A percentile compares a stretch with the other conserved stretches of the same genome.
These are phyloP conservation scores for Aschersonia sp. DNA, from an alignment of 2,329 filamentous ascomycete genomes.

Conservation along the genomic window DNA sequence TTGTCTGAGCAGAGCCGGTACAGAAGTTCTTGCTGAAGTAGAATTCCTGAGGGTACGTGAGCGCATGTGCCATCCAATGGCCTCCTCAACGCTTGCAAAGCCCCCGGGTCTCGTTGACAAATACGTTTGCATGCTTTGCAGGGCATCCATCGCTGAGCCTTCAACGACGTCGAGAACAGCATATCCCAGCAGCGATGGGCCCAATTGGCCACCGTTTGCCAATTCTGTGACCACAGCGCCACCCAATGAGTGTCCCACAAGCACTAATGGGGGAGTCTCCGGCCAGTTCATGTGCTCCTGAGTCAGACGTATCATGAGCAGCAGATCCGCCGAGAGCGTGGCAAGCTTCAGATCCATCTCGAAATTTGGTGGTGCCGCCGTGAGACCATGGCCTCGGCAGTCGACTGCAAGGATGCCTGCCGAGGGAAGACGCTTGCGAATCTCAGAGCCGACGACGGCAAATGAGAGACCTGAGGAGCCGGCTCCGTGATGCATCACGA, in stretches of 20 bases:
- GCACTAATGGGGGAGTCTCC: slow-evolving; percentile 58
- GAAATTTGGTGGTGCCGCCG: slow-evolving; percentile 28
- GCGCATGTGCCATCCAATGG: slow-evolving; percentile 87
- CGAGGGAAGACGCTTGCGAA: slow-evolving; percentile 60
- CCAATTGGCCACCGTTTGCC: slow-evolving; percentile 53
- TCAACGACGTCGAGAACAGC: slow-evolving; percentile 92
- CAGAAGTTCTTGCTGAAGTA: slow-evolving; percentile 72
- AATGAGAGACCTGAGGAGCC: slow-evolving; percentile 91
- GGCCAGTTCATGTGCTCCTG: slow-evolving; percentile 58
- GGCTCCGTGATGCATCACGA: slow-evolving; percentile 89
- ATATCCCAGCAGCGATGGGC: slow-evolving; percentile 62
- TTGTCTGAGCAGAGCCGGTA: slow-evolving; percentile 60
- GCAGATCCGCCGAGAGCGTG: slow-evolving; percentile 59
- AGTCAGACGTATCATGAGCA: slow-evolving; percentile 54
- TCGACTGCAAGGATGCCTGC: slow-evolving; percentile 79
- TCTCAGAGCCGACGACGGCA: slow-evolving; percentile 63
- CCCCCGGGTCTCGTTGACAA: slow-evolving; percentile 65
- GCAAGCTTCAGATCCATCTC: slow-evolving; percentile 54
- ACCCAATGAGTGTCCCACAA: slow-evolving; percentile 85
- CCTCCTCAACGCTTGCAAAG: slow-evolving; percentile 65
- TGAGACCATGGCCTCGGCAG: slow-evolving; percentile 74
- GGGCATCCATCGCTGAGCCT: slow-evolving; percentile 85
- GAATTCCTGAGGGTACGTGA: slow-evolving; percentile 76
- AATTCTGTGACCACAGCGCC: slow-evolving; percentile 85
- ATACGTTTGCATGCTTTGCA: slow-evolving; percentile 89